Evolutionary conservation across 1,284 basidiomycete species (phyloP).

Genomic region (Puccinia polysora): DNA sequence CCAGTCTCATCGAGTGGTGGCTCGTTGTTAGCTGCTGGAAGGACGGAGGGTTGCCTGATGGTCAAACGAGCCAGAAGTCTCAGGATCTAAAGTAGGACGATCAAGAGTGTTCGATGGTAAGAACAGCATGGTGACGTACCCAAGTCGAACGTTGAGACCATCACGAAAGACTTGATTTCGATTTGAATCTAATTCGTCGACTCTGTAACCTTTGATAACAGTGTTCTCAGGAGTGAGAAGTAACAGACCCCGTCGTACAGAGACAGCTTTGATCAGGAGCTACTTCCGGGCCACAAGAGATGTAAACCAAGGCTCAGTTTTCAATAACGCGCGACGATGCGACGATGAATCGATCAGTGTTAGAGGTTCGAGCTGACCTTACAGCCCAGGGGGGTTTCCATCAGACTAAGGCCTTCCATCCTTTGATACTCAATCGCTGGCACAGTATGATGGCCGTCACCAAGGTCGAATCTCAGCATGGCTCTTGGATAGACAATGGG

Average conservation of each 20-base stretch:
- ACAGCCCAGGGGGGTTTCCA: conserved; percentile 45
- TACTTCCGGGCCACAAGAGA: too few species aligned
- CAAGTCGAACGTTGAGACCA: conserved; percentile 34
- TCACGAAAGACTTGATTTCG: conserved; percentile 44
- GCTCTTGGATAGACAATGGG: conserved; percentile 43
- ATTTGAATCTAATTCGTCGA: conserved; percentile 45
- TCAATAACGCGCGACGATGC: not conserved
- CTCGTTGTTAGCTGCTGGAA: not conserved
- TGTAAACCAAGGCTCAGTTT: not conserved
- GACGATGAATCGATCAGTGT: not conserved
- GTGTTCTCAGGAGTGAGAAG: conserved; percentile 46
- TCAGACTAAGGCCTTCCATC: conserved; percentile 43
- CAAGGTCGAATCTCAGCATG: conserved; percentile 44
- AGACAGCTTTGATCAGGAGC: conserved; percentile 45
- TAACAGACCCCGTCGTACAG: conserved; percentile 44
- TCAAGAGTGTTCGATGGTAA: too few species aligned
- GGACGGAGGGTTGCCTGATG: not conserved
- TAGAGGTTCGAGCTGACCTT: conserved; percentile 42
- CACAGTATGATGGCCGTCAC: conserved; percentile 42
- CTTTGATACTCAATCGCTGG: conserved; percentile 45
- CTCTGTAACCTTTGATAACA: conserved; percentile 45
- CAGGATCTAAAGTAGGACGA: too few species aligned
- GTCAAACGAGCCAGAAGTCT: not conserved
- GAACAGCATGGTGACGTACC: conserved; percentile 32
- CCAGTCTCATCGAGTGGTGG: not conserved